Base-by-base conservation (phyloP, 2,329 filamentous ascomycete species). In the Phyllosticta paracitricarpa region DNA sequence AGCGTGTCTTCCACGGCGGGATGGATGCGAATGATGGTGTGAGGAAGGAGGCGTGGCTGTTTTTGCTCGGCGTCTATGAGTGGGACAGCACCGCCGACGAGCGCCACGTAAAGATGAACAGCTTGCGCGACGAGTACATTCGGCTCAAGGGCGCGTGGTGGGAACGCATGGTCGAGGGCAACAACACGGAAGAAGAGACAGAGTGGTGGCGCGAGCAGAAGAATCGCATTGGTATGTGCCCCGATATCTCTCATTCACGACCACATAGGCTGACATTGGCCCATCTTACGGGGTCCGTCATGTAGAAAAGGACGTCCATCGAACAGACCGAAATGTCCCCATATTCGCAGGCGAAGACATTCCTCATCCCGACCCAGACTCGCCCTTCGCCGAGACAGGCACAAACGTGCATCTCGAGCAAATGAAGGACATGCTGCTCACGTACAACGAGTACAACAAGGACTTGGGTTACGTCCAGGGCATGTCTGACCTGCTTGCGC, bases 361-460 rank as follows among this genome's bases (percentile, higher is more conserved):
- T 51, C 93, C 94, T 7, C 94, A 99, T 71, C 95, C 94, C 0
- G 94, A 99, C 69, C 94, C 94, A 0, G 89, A 93, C 64, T 97
- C 93, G 0, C 93, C 94, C 0, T 99, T 97, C 73, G 90, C 93
- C 12, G 89, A 92, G 54, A 84, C 87, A 3, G 94, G 94, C 64
- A 99, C 94, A 55, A 99, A 99, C 69, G 92, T 97, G 5, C 94
- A 99, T 74, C 83, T 99, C 65, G 94, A 99, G 75, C 94, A 99
- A 77, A 89, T 99, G 84, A 99, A 99, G 77, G 94, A 99, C 72
- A 96, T 99, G 89, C 86, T 99, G 0, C 82, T 99, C 19, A 97
- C 94, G 0, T 99, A 99, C 75, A 97, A 99, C 72, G 94, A 99
- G 76, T 95, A 95, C 76, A 99, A 99, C 77, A 89, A 86, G 63